Base-by-base conservation (phyloP, 2,329 filamentous ascomycete species). In the Nannizziopsis barbatae region DNA sequence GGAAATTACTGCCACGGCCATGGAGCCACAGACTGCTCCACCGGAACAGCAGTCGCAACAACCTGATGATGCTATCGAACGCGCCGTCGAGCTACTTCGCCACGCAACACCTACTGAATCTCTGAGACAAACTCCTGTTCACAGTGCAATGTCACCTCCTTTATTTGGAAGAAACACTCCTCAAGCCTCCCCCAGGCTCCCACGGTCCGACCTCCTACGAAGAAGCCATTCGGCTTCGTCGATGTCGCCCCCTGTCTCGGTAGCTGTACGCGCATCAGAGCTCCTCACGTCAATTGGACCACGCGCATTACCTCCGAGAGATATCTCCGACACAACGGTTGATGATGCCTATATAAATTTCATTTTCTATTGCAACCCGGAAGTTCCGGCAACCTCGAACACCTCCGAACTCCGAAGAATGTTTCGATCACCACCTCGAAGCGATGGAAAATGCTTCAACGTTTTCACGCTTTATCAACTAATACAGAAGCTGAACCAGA, bases 351-450 rank as follows among this genome's bases (percentile, higher is more conserved):
- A 89, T 62, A 81, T 89, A 51, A 67, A 73, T 56, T 95, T 95
- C 63, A 84, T 95, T 58, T 74, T 95, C 50, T 86, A 88, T 65
- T 95, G 89, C 72, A 95, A 95, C 64, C 89, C 89, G 4, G 81
- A 78, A 38, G 81, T 95, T 43, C 74, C 83, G 2, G 63, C 74
- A n/a, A 75, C 79, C 12, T 77, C 77, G 38, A 83, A 93, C 65
- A 83, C 85, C 0, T 66, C 73, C 2, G 79, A 82, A 47, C 69
- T 95, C 42, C 78, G 81, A 50, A 84, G 84, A 57, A 79, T 80
- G 10, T 95, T 95, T 63, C 77, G 82, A 41, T 80, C 73, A 22
- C 86, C 86, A 1, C 89, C 89, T 3, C 87, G 83, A 60, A 94
- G 87, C 61, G 88, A 90, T 57, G 86, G 86, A 52, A 93, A 94